These are phyloP conservation scores for Fusarium virguliforme DNA, from an alignment of 2,329 filamentous ascomycete species.

Conservation along the genomic window DNA sequence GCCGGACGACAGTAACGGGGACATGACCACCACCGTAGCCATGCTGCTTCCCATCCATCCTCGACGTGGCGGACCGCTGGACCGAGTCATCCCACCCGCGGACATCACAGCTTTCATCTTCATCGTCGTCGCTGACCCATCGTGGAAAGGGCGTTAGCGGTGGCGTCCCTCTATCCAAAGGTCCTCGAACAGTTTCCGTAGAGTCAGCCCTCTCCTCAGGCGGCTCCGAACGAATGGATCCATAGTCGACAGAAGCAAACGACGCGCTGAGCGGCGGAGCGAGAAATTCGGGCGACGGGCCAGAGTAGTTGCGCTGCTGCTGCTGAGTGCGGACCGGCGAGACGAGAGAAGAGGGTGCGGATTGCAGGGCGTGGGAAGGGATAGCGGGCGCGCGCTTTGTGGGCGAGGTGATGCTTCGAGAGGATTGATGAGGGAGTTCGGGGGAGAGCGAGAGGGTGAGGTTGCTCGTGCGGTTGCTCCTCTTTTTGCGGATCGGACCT, in stretches of 20 bases:
- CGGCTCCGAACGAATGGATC: constrained; percentile 22
- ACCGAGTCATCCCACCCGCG: constrained; percentile 30
- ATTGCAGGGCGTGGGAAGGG: constrained; percentile 13
- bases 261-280: constrained; percentile 27
- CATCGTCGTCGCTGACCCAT: constrained; percentile 42
- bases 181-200: constrained; percentile 40
- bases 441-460: constrained; percentile 39
- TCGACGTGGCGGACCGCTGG: background rate
- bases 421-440: constrained; percentile 17
- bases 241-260: constrained; percentile 25
- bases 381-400: constrained; percentile 17
- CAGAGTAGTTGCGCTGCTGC: constrained; percentile 29
- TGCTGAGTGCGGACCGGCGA: constrained; percentile 32
- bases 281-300: background rate
- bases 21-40: constrained; percentile 17
- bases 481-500: constrained; percentile 36
- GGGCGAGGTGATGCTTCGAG: constrained; percentile 34
- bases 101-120: constrained; percentile 37
- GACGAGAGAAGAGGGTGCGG: constrained; percentile 21
- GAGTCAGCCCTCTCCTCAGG: constrained; percentile 34
- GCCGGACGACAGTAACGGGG: constrained; percentile 19
- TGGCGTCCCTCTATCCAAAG: constrained; percentile 30
- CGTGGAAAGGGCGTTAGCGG: constrained; percentile 52
- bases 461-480: constrained; percentile 27
- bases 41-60: constrained; percentile 16